A percentile compares a stretch with the other conserved stretches of the same genome.
These are phyloP conservation scores for Diplodia scrobiculata DNA, from an alignment of 2,329 filamentous ascomycete species.

Conservation along the genomic window DNA sequence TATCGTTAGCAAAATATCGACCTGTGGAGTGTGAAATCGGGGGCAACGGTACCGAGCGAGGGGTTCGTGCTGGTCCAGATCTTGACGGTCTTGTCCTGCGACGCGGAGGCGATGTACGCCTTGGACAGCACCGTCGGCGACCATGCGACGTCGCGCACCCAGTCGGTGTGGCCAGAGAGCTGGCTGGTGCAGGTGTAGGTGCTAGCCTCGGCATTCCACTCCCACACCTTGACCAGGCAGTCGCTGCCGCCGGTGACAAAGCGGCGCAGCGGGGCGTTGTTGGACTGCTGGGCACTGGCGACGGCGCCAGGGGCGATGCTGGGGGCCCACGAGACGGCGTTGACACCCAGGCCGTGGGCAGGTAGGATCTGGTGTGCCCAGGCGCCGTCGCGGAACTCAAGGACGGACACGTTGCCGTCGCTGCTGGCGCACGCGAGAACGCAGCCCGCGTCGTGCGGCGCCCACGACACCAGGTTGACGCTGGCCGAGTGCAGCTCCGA, in stretches of 20 bases:
- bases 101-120: conserved; percentile 93
- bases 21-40: no score
- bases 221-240: conserved; percentile 92
- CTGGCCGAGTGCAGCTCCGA: conserved; percentile 92
- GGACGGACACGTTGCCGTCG: conserved; percentile 87
- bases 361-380: conserved; percentile 89
- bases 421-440: conserved; percentile 91
- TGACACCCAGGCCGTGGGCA: conserved; percentile 91
- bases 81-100: conserved; percentile 93
- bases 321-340: conserved; percentile 94
- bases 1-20: conserved; percentile 32
- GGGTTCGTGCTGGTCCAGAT: conserved; percentile 75
- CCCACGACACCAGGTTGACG: conserved; percentile 96
- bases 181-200: conserved; percentile 56
- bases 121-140: conserved; percentile 92
- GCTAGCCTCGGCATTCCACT: conserved; percentile 61
- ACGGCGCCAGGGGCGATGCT: conserved; percentile 81
- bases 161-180: conserved; percentile 83
- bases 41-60: conserved; percentile 34
- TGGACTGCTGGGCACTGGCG: conserved; percentile 64
- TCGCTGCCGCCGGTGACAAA: conserved; percentile 96
- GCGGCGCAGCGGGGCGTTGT: conserved; percentile 63
- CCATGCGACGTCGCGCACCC: conserved; percentile 98
- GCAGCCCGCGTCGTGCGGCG: conserved; percentile 94
- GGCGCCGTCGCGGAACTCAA: conserved; percentile 95